phyloP scores from a whole-genome alignment of 108 stramenopile genomes.

The Fistulifera pelliculosa region DNA sequence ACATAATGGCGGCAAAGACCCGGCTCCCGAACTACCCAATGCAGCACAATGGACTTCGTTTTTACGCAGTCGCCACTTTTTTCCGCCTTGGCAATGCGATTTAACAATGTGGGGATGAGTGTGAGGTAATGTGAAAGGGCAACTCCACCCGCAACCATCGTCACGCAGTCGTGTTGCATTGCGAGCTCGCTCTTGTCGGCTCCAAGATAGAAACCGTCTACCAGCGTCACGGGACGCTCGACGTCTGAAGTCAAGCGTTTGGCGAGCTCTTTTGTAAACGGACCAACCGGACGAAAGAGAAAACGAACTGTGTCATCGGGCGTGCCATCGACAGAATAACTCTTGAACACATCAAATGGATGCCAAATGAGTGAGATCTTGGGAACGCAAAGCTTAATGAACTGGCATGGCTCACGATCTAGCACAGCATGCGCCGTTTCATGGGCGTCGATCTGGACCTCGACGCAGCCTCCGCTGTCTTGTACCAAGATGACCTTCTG shows the following conservation, averaged over 20 bases:
- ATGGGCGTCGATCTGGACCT: conserved; percentile 11
- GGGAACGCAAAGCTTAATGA: conserved; percentile 10
- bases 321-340: background rate
- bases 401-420: conserved; percentile 1
- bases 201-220: conserved; percentile 6
- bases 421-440: background rate
- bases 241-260: background rate
- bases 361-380: conserved; percentile 12
- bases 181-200: background rate
- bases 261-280: conserved; percentile 11
- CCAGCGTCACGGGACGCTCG: conserved; percentile 3
- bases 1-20: background rate
- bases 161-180: conserved; percentile 11
- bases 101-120: conserved; percentile 6
- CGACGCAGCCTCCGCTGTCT: conserved; percentile 37
- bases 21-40: conserved; percentile 1
- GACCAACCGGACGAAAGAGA: conserved; percentile 8
- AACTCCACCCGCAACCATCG: conserved; percentile 10
- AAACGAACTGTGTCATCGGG: conserved; percentile 2
- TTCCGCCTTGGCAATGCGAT: background rate
- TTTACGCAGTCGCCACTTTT: background rate
- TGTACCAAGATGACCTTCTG: conserved; percentile 18
- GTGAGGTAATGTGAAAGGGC: conserved; percentile 10
- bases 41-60: background rate
- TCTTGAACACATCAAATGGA: conserved; percentile 7